Percentiles rank a stretch among this genome's conserved stretches.
These are phyloP conservation scores for Candida koratica DNA, from an alignment of 805 yeast species.

Conservation along the genomic window DNA sequence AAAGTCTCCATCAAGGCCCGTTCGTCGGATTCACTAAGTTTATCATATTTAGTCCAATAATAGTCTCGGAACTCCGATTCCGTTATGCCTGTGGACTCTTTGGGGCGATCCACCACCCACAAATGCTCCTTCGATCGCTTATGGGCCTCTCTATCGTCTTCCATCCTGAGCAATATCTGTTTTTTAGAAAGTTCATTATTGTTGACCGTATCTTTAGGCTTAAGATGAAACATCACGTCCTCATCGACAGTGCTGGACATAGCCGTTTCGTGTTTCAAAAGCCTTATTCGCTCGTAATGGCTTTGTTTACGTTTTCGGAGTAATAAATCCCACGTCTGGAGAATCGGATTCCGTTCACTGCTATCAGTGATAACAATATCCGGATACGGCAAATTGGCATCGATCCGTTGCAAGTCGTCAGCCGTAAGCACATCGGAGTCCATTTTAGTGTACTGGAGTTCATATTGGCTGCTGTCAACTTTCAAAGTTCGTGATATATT, in stretches of 20 bases:
- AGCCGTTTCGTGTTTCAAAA: slow-evolving; percentile 29
- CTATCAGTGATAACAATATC: slow-evolving; percentile 18
- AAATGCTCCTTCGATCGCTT: slow-evolving; percentile 76
- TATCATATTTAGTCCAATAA: slow-evolving; percentile 51
- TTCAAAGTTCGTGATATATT: slow-evolving; percentile 36
- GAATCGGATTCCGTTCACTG: slow-evolving; percentile 24
- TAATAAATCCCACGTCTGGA: slow-evolving; percentile 46
- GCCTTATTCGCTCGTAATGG: slow-evolving; percentile 46
- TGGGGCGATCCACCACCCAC: slow-evolving; percentile 63
- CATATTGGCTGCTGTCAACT: slow-evolving; percentile 24
- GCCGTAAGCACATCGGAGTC: slow-evolving; percentile 27
- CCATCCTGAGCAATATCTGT: slow-evolving; percentile 75
- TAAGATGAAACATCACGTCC: slow-evolving; percentile 25
- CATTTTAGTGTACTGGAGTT: slow-evolving; percentile 25
- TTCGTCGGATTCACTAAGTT: slow-evolving; percentile 44
- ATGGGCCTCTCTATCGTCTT: slow-evolving; percentile 88
- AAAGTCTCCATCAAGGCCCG: slow-evolving; percentile 41
- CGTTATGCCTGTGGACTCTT: slow-evolving; percentile 29
- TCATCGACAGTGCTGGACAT: slow-evolving; percentile 25
- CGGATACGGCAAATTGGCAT: slow-evolving; percentile 33
- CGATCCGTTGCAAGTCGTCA: slow-evolving; percentile 32
- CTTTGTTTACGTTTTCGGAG: slow-evolving; percentile 46
- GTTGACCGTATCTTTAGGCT: slow-evolving; percentile 18
- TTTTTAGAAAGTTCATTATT: slow-evolving; percentile 31
- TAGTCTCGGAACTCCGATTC: slow-evolving; percentile 35